phyloP scores from a whole-genome alignment of 306 rosid genomes.

The Quercus gilva region DNA sequence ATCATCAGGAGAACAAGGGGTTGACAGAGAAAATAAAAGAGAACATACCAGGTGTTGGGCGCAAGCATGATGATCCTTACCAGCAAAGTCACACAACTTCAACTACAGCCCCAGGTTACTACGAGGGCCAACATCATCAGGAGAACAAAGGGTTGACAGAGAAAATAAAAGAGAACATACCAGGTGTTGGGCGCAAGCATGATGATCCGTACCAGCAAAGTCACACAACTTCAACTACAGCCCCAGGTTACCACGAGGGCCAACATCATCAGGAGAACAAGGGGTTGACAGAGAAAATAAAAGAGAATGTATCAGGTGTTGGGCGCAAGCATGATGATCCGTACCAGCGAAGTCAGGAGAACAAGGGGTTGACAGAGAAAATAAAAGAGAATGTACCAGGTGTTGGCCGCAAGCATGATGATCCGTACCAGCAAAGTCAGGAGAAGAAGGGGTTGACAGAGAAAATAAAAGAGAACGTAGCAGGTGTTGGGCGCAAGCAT shows the following conservation, averaged over 20 bases:
- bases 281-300: not conserved
- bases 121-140: not conserved
- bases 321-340: not conserved
- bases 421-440: no score
- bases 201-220: not conserved
- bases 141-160: not conserved
- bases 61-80: not conserved
- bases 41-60: slow-evolving; percentile 17
- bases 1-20: slow-evolving; percentile 45
- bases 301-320: not conserved
- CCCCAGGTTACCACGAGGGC: not conserved
- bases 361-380: not conserved
- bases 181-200: not conserved
- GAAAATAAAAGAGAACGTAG: not conserved
- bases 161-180: not conserved
- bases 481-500: not conserved
- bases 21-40: slow-evolving; percentile 29
- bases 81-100: not conserved
- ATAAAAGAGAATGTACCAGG: not conserved
- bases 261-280: no score
- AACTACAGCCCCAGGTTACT: not conserved
- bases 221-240: no score
- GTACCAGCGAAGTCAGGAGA: no score
- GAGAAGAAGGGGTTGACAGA: not conserved
- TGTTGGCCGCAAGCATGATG: not conserved